A percentile compares a stretch with the other conserved stretches of the same genome.
These are phyloP conservation scores for Solanum virginianum DNA, from an alignment of 257 asterid species.

Conservation along the genomic window DNA sequence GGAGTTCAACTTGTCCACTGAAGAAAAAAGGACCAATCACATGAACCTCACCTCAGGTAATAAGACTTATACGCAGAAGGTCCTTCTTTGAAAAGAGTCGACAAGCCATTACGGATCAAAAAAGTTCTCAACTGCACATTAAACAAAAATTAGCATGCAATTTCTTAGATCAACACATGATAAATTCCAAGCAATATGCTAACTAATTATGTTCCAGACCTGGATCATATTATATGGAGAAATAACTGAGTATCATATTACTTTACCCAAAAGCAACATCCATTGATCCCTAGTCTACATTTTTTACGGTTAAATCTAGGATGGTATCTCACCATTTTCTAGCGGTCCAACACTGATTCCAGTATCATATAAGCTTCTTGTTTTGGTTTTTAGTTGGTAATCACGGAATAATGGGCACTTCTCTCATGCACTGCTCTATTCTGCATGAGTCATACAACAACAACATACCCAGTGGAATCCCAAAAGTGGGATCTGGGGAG, in stretches of 20 bases:
- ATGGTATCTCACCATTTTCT: not conserved
- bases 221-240: not conserved
- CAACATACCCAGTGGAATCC: too few relatives aligned
- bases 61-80: conserved; percentile 86
- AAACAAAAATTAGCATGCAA: not conserved
- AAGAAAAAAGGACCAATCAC: not conserved
- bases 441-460: not conserved
- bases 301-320: not conserved
- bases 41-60: conserved; percentile 55
- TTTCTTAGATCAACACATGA: not conserved
- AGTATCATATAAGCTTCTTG: not conserved
- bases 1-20: not conserved
- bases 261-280: not conserved
- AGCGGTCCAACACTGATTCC: not conserved
- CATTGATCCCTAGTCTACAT: not conserved
- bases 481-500: too few relatives aligned
- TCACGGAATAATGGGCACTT: not conserved
- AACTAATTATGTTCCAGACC: not conserved
- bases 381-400: not conserved
- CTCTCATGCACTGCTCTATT: not conserved
- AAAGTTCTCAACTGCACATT: conserved; percentile 73
- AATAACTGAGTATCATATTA: not conserved
- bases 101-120: conserved; percentile 83
- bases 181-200: not conserved
- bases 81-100: conserved; percentile 84